Conservation (phyloP, 2,329 filamentous ascomycete genomes). For the Cercospora beticola region DNA sequence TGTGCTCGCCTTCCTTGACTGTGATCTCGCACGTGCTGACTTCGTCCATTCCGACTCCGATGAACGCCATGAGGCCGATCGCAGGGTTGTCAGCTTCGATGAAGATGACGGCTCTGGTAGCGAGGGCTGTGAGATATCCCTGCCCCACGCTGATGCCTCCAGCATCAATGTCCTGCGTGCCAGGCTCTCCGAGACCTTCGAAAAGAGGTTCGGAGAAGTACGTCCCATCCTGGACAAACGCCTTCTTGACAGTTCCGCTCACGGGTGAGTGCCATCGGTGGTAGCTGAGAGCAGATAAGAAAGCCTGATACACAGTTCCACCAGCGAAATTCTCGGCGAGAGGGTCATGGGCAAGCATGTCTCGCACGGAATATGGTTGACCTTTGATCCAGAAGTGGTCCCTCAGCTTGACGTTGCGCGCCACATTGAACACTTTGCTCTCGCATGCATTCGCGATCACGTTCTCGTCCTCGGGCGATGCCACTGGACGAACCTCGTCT, state of each 20-base stretch:
- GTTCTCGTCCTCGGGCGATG: slow-evolving; percentile 53
- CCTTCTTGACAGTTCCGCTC: slow-evolving; percentile 58
- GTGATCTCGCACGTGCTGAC: slow-evolving; percentile 67
- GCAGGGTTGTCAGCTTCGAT: slow-evolving; percentile 67
- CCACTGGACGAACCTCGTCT: slow-evolving; percentile 59
- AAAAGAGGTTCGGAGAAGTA: slow-evolving; percentile 65
- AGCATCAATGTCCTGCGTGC: slow-evolving; percentile 43
- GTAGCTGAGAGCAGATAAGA: slow-evolving; percentile 65
- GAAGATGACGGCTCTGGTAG: slow-evolving; percentile 68
- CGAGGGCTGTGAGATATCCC: slow-evolving; percentile 66
- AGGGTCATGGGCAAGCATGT: slow-evolving; percentile 54
- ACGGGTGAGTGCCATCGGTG: slow-evolving; percentile 73
- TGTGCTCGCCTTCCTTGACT: slow-evolving; percentile 62
- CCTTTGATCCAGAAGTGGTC: slow-evolving; percentile 69
- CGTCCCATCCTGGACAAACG: slow-evolving; percentile 61
- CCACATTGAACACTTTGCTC: slow-evolving; percentile 57
- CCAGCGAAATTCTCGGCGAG: slow-evolving; percentile 57
- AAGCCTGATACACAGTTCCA: slow-evolving; percentile 70
- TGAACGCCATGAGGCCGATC: slow-evolving; percentile 68
- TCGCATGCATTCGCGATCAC: slow-evolving; percentile 66
- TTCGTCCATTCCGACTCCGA: slow-evolving; percentile 75
- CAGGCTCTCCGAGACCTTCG: slow-evolving; percentile 45
- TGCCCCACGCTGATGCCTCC: slow-evolving; percentile 52
- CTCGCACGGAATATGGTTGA: slow-evolving; percentile 60
- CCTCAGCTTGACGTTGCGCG: slow-evolving; percentile 52